Conservation (phyloP, 768 basidiomycete genomes). For the Lactarius trivialis region DNA sequence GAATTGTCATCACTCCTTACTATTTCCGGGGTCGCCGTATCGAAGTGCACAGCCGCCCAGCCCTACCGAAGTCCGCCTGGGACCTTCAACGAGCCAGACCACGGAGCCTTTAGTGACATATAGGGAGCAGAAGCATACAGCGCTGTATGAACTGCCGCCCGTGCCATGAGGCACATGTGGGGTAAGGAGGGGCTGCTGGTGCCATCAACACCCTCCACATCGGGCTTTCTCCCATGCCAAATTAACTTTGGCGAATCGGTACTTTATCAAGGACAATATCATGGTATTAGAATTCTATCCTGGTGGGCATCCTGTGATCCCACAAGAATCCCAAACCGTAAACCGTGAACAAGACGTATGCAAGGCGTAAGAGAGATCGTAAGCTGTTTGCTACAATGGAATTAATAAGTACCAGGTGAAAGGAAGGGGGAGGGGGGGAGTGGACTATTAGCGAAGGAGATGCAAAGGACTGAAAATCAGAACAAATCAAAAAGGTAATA, state of each 20-base stretch:
- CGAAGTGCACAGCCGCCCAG: conserved; percentile 13
- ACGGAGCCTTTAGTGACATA: conserved; percentile 6
- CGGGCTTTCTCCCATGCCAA: neutral
- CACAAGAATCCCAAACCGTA: conserved; percentile 9
- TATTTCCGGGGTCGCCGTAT: conserved; percentile 6
- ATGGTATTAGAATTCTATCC: conserved; percentile 17
- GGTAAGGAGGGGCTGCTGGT: neutral
- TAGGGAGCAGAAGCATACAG: neutral
- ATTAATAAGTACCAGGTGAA: conserved; percentile 10
- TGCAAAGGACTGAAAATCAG: neutral
- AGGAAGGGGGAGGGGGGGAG: conserved; percentile 6
- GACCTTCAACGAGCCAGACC: conserved; percentile 6
- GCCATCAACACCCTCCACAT: neutral
- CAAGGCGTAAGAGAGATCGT: conserved; percentile 19
- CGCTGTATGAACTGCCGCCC: neutral
- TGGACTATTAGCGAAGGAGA: conserved; percentile 15
- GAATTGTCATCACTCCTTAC: neutral
- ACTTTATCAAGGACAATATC: neutral
- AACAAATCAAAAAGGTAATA: conserved; percentile 23
- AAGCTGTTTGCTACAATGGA: conserved; percentile 22
- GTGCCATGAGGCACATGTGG: neutral
- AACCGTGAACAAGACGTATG: conserved; percentile 18
- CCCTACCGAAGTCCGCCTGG: neutral
- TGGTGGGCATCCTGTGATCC: conserved; percentile 20
- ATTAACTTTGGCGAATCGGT: neutral